Evolutionary conservation across 768 basidiomycete species (phyloP), one percentile per base, ranked within the genome.

Genomic region (Agrocybe chaxingu): DNA sequence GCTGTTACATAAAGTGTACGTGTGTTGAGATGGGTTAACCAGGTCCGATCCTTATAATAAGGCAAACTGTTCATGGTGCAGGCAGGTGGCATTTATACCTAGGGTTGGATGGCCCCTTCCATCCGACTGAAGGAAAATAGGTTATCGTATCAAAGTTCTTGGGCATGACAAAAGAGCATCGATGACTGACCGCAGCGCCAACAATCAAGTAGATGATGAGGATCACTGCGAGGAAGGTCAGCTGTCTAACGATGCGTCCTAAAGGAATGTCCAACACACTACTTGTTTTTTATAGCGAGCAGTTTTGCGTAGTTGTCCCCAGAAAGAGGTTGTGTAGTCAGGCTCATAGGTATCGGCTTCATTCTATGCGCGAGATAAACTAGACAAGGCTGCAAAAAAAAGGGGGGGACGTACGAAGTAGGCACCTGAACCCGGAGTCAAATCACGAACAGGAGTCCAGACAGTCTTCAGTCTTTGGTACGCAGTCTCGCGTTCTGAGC

Each of bases 321-420:
- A 78, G 51, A 78, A 78, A 0, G 74, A 57, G 2, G 57, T 68
- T 72, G 48, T 11, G 10, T 42, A 11, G 50, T 76, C 70, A 11
- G 74, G 73, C 51, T 78, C 75, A 45, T 76, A 68, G 5, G 76
- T 73, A 56, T 78, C 76, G 1, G 75, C 72, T 53, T 78, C 76
- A 47, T 76, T 78, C 75, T 77, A 52, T 4, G 34, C 8, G 18
- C 29, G 5, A 41, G 29, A 31, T 12, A 39, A 37, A 56, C 8
- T 24, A n/a, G 24, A 24, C 45, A 10, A 18, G 11, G 10, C 4
- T 12, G 8, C 34, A 12, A 1, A 33, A 39, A 19, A 19, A 16
- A 16, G 29, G 10, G 16, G 18, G 10, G 11, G 30, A 64, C 70
- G 50, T 48, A 77, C 76, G 49, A 68, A 45, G 59, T 79, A 79